A percentile compares a stretch with the other conserved stretches of the same genome.
These are phyloP conservation scores for Geotrichum candidum DNA, from an alignment of 1,139 yeast species.

Conservation along the genomic window DNA sequence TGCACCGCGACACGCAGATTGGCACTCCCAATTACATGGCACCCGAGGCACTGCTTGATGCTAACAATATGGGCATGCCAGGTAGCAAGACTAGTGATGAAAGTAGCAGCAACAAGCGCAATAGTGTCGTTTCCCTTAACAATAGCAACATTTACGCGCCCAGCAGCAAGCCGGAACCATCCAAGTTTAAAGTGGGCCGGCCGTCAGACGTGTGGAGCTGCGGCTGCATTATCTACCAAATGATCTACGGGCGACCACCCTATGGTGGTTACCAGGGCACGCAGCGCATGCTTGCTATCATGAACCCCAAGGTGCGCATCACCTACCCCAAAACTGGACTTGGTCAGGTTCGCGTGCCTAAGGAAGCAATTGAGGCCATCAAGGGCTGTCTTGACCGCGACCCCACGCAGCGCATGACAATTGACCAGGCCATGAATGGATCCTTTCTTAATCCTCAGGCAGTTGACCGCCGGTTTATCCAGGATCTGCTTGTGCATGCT, in stretches of 20 bases:
- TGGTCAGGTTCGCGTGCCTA: conserved; percentile 59
- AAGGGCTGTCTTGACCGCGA: conserved; percentile 66
- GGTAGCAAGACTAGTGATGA: conserved; percentile 5
- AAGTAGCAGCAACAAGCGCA: conserved; percentile 4
- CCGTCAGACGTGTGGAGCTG: conserved; percentile 98
- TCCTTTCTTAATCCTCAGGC: conserved; percentile 68
- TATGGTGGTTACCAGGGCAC: conserved; percentile 76
- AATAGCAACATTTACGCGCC: conserved; percentile 14
- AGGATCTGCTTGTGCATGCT: conserved; percentile 71
- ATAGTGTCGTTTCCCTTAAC: conserved; percentile 14
- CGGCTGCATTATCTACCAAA: conserved; percentile 92
- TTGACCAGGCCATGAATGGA: conserved; percentile 53
- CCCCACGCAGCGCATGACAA: conserved; percentile 63
- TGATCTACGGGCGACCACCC: conserved; percentile 92
- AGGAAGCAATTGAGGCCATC: conserved; percentile 65
- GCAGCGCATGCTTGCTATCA: conserved; percentile 75
- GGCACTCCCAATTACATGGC: conserved; percentile 99
- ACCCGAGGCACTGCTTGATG: conserved; percentile 83
- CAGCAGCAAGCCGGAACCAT: conserved; percentile 26
- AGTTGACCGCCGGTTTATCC: conserved; percentile 60
- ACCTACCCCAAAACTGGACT: conserved; percentile 57
- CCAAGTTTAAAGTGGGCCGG: conserved; percentile 70
- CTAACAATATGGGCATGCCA: conserved; percentile 35
- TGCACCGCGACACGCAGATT: conserved; percentile 83
- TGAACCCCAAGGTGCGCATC: conserved; percentile 77